Evolutionary conservation across 306 rosid genomes (phyloP).

Genomic region (Prunus padus): DNA sequence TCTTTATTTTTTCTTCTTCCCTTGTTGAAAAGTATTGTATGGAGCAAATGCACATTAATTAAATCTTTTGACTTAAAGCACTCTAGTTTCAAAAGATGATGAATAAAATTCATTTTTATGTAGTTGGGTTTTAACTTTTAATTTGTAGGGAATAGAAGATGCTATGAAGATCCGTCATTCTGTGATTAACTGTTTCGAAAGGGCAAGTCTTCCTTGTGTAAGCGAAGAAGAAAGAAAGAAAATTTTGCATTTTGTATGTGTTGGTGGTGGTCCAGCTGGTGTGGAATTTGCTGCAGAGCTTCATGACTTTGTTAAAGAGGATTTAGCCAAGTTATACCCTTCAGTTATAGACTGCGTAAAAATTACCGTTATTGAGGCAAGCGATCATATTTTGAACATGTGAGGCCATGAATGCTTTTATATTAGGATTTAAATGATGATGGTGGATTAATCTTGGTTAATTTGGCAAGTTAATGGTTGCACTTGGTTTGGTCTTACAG

Average conservation of each 20-base stretch:
- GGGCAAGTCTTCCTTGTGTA: slow-evolving; percentile 61
- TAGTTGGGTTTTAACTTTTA: neutral
- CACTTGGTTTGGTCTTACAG: slow-evolving; percentile 32
- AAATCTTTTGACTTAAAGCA: neutral
- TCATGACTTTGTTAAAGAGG: slow-evolving; percentile 77
- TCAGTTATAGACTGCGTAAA: slow-evolving; percentile 48
- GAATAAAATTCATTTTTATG: neutral
- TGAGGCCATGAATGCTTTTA: slow-evolving; percentile 29
- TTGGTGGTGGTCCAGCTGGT: slow-evolving; percentile 93
- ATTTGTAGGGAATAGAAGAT: slow-evolving; percentile 78
- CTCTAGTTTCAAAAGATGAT: neutral
- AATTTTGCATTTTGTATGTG: slow-evolving; percentile 74
- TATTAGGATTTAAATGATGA: neutral
- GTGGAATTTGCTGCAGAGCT: slow-evolving; percentile 89
- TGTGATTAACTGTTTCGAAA: slow-evolving; percentile 76
- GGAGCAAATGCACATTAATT: no score
- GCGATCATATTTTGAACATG: slow-evolving; percentile 77
- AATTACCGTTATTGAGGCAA: slow-evolving; percentile 74
- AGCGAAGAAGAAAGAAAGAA: slow-evolving; percentile 79
- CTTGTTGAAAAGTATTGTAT: neutral
- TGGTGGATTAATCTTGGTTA: neutral
- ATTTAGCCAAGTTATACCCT: slow-evolving; percentile 61
- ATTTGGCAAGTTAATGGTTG: neutral
- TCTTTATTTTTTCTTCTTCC: neutral
- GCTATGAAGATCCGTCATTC: slow-evolving; percentile 69